These are phyloP conservation scores for Neurospora terricola DNA, from an alignment of 495 filamentous ascomycete genomes.

Conservation along the genomic window DNA sequence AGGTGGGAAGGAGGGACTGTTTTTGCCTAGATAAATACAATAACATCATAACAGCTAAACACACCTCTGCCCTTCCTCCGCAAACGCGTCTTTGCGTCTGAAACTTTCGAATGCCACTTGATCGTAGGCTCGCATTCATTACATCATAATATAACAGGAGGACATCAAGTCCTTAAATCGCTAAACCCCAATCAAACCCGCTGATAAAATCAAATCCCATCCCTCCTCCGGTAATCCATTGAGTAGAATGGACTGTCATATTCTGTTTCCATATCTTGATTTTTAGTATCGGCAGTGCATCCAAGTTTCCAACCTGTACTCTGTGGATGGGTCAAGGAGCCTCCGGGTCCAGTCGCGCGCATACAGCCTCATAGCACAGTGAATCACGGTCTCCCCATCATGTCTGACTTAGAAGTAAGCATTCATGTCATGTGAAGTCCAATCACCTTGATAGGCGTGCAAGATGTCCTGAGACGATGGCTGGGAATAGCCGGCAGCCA, in stretches of 20 bases:
- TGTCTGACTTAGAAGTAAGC: slow-evolving; percentile 11
- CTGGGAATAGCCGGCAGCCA: slow-evolving; percentile 30
- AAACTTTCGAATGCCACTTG: background rate
- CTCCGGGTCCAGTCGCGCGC: background rate
- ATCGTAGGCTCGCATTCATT: background rate
- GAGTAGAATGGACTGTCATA: background rate
- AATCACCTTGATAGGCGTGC: slow-evolving; percentile 28
- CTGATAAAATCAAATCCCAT: background rate
- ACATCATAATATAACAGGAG: background rate
- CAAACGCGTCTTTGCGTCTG: background rate
- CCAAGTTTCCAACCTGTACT: background rate
- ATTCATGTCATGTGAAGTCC: slow-evolving; percentile 27
- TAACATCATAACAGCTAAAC: background rate
- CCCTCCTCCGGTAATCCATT: background rate
- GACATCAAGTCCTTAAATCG: background rate
- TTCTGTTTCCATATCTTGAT: background rate
- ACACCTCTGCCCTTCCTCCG: background rate
- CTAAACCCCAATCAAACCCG: background rate
- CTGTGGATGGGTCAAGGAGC: background rate
- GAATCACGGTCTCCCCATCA: background rate
- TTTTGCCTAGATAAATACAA: background rate
- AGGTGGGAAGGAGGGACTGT: background rate
- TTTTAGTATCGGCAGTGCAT: background rate
- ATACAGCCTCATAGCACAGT: background rate
- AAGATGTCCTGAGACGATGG: slow-evolving; percentile 31